A percentile compares a stretch with the other conserved stretches of the same genome.
Evolutionary conservation across 2,329 filamentous ascomycete genomes (phyloP).

Genomic region (Diaporthe humulicola): DNA sequence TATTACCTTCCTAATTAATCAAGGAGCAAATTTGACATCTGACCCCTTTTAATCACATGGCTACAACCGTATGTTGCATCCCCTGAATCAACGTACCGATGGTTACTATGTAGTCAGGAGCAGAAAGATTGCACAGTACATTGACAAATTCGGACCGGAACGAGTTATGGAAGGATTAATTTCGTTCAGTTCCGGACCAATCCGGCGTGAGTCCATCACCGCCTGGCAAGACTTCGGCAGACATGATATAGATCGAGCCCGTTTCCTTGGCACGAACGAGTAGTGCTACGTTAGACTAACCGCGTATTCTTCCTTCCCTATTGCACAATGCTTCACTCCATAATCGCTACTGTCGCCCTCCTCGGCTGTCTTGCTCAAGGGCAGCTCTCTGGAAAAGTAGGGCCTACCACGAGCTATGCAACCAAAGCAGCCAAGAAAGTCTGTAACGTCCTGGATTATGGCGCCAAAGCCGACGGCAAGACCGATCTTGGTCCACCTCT

Average conservation of each 20-base stretch:
- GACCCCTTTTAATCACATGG: too few relatives aligned
- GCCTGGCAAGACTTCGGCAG: neutral
- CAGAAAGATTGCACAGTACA: neutral
- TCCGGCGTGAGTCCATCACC: neutral
- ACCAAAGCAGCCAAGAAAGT: conserved; percentile 58
- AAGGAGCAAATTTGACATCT: neutral
- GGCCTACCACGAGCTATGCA: conserved; percentile 56
- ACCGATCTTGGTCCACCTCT: conserved; percentile 65
- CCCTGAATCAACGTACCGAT: neutral
- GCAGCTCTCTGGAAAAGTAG: conserved; percentile 57
- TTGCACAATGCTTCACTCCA: neutral
- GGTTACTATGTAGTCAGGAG: neutral
- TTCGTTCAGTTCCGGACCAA: neutral
- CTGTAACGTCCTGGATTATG: conserved; percentile 67
- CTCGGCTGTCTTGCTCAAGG: conserved; percentile 41
- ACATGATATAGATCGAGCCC: neutral
- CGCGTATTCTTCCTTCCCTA: neutral
- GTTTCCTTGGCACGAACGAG: neutral
- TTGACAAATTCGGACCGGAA: too few relatives aligned
- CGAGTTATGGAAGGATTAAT: neutral
- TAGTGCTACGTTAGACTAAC: rapidly evolving
- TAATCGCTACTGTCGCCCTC: neutral
- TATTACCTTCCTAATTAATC: neutral
- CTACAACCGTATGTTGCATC: neutral
- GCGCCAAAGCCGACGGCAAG: conserved; percentile 62